A percentile compares a stretch with the other conserved stretches of the same genome.
phyloP scores from a whole-genome alignment of 352 stramenopile genomes.

The Pythium graminicola region DNA sequence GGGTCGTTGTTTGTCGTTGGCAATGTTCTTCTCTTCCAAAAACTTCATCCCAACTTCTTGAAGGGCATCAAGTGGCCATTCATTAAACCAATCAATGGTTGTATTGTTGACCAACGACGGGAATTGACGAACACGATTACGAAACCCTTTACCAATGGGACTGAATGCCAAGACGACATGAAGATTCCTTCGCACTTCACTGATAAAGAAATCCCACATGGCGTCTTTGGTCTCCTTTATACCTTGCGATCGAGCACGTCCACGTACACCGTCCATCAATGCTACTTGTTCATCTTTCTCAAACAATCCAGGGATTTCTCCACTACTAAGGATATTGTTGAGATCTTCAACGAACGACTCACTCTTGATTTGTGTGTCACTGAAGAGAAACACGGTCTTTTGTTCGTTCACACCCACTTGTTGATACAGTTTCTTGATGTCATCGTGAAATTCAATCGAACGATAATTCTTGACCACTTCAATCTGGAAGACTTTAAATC shows the following conservation, averaged over 20 bases:
- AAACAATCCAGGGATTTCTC: slow-evolving; percentile 92
- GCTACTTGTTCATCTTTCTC: slow-evolving; percentile 86
- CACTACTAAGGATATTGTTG: slow-evolving; percentile 93
- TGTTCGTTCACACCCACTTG: slow-evolving; percentile 81
- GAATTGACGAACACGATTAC: slow-evolving; percentile 91
- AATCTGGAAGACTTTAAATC: slow-evolving; percentile 89
- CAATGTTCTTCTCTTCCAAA: slow-evolving; percentile 87
- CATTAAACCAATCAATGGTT: slow-evolving; percentile 96
- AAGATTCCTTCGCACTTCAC: slow-evolving; percentile 91
- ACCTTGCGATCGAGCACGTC: slow-evolving; percentile 60
- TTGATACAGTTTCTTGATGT: slow-evolving; percentile 89
- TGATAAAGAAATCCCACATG: slow-evolving; percentile 82
- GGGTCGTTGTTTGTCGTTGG: slow-evolving; percentile 81
- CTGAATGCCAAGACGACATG: slow-evolving; percentile 92
- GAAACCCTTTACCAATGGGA: slow-evolving; percentile 88
- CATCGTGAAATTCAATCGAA: slow-evolving; percentile 87
- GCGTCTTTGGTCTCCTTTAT: slow-evolving; percentile 82
- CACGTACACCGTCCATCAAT: slow-evolving; percentile 80
- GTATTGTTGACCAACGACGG: slow-evolving; percentile 93
- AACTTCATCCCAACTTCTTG: slow-evolving; percentile 88
- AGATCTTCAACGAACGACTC: slow-evolving; percentile 94
- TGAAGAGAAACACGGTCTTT: slow-evolving; percentile 90
- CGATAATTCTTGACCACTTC: slow-evolving; percentile 91
- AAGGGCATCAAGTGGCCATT: slow-evolving; percentile 92
- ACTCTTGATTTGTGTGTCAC: slow-evolving; percentile 89